Evolutionary conservation across 2,329 filamentous ascomycete species (phyloP).

Genomic region (Ambrosiella cleistominuta): DNA sequence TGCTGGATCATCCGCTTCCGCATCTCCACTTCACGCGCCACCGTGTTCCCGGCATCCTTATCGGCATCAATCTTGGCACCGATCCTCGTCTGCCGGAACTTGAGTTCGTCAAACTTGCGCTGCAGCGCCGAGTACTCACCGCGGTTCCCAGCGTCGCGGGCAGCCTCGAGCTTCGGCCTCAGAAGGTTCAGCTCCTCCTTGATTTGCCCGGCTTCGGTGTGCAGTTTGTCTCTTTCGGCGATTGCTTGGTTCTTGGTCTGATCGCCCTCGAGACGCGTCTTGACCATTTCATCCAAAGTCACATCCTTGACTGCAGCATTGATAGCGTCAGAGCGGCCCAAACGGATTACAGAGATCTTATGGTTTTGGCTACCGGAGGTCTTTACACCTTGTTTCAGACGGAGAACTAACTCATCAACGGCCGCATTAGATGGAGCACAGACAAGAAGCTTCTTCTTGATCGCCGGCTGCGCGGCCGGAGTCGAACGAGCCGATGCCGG

Average conservation of each 20-base stretch:
- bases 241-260: conserved; percentile 39
- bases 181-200: conserved; percentile 53
- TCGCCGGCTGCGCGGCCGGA: not conserved
- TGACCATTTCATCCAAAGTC: conserved; percentile 82
- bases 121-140: conserved; percentile 38
- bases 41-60: conserved; percentile 70
- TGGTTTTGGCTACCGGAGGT: conserved; percentile 54
- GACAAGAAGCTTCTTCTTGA: conserved; percentile 68
- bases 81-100: conserved; percentile 54
- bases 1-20: conserved; percentile 72
- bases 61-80: conserved; percentile 72
- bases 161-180: conserved; percentile 53
- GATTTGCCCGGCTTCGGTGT: conserved; percentile 46
- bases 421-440: conserved; percentile 98
- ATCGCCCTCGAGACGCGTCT: conserved; percentile 47
- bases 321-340: conserved; percentile 83
- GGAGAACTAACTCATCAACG: conserved; percentile 86
- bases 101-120: conserved; percentile 60
- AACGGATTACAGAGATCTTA: conserved; percentile 71
- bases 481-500: not conserved
- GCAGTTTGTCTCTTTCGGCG: conserved; percentile 39
- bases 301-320: conserved; percentile 79
- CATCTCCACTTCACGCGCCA: conserved; percentile 70
- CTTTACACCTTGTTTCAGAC: conserved; percentile 74
- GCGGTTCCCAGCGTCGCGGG: conserved; percentile 36